Conservation (phyloP, 2,329 filamentous ascomycete species). For the Xylaria hypoxylon region DNA sequence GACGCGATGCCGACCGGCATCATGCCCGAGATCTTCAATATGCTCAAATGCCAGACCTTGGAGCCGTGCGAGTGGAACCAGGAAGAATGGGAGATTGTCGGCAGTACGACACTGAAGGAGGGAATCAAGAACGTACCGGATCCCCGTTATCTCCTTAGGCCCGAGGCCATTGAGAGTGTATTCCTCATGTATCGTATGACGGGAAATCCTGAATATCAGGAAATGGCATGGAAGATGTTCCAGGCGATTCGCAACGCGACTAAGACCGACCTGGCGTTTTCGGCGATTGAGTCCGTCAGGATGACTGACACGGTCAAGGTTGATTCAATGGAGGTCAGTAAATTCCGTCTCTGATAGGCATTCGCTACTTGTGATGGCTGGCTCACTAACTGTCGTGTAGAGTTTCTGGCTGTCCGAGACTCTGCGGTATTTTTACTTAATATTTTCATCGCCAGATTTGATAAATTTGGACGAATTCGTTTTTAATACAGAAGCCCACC, state of each 20-base stretch:
- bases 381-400: slow-evolving; percentile 60
- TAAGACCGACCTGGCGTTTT: slow-evolving; percentile 60
- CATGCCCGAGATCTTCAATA: slow-evolving; percentile 67
- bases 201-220: slow-evolving; percentile 59
- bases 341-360: neutral
- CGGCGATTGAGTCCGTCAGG: slow-evolving; percentile 64
- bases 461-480: slow-evolving; percentile 72
- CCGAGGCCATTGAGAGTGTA: slow-evolving; percentile 65
- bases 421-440: slow-evolving; percentile 59
- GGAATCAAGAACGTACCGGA: slow-evolving; percentile 72
- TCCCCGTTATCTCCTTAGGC: slow-evolving; percentile 61
- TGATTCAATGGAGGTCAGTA: slow-evolving; percentile 47
- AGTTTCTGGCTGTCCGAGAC: slow-evolving; percentile 75
- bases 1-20: slow-evolving; percentile 64
- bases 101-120: slow-evolving; percentile 53
- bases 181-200: slow-evolving; percentile 67
- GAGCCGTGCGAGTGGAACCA: slow-evolving; percentile 59
- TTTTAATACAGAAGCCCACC: slow-evolving; percentile 58
- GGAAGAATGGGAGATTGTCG: slow-evolving; percentile 42
- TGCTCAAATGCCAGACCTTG: slow-evolving; percentile 57
- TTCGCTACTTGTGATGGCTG: slow-evolving; percentile 51
- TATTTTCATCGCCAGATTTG: slow-evolving; percentile 61
- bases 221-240: slow-evolving; percentile 67
- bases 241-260: slow-evolving; percentile 59
- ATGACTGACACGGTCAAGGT: slow-evolving; percentile 55